Base-by-base conservation (phyloP, 1,284 basidiomycete species). In the Sporisorium sorghi region DNA sequence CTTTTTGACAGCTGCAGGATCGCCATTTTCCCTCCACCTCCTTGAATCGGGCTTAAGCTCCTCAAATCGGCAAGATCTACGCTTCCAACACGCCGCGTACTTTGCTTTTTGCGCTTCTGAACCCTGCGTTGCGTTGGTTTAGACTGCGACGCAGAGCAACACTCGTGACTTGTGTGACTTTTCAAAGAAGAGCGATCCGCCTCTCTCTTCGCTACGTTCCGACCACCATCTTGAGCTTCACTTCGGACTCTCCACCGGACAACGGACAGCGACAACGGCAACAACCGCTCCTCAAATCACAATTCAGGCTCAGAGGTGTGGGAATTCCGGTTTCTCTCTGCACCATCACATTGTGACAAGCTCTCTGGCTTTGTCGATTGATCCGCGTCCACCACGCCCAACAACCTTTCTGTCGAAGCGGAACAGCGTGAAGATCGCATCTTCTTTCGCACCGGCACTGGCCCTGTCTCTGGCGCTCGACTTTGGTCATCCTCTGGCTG, bases 51-150 rank as follows among this genome's bases (percentile, higher is more conserved):
- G 43, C 8, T 44, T 2, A 26, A 14, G 23, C 10, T 35, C 14
- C 1, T 10, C 7, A 7, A 17, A 44, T 44, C 43, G 24, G 43
- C 23, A 26, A 23, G 42, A 44, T 43, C n/a, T 35, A 14, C 15
- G 7, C 35, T 37, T 37, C 43, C 24, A 28, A 28, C 23, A 44
- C 43, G 15, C 43, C 14, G 43, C 24, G 43, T 44, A 23, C 42
- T 43, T 43, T 43, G 19, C 42, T 43, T 43, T 43, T 43, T 24
- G 42, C 10, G 19, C 14, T 28, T 30, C 19, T 30, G 44, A 46
- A 46, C 44, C 44, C 44, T 46, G 44, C 23, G 43, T 17, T 26
- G 21, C 8, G n/a, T n/a, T n/a, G n/a, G n/a, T n/a, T 42, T 21
- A 19, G 21, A 21, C 21, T 35, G 33, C 11, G 10, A 14, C 33